Evolutionary conservation across 192 early-diverging fungal genomes (phyloP), one percentile per base, ranked within the genome.

Genomic region (Rhizophlyctis rosea): DNA sequence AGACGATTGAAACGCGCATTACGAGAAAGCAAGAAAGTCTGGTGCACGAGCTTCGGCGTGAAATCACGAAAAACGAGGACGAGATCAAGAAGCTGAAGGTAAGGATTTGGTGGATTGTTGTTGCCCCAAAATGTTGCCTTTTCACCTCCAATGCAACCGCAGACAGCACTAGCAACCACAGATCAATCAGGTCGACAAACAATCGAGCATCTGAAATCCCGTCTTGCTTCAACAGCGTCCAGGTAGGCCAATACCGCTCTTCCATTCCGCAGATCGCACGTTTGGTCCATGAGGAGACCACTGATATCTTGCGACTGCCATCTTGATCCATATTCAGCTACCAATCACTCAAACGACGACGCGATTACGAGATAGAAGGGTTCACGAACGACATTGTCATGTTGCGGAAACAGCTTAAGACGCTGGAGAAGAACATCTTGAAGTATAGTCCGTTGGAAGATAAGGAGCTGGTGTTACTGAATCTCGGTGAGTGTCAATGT

Each of bases 361-460:
- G 85, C 7, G 76, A 86, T 64, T 79, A 69, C 50, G 85, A 87
- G 64, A 84, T 87, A 57, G 85, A 87, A 60, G 85, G 84, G 7
- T 87, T 87, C 65, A 85, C 85, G 0, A 84, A 80, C 64, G 85
- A 87, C 59, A 87, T 87, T 51, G 25, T 75, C 2, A 57, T 48
- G 23, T 58, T 87, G 32, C 70, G 85, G 23, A 74, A 77, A 39
- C 77, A 85, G 59, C 60, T 86, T 29, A 76, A 71, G 52, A 49
- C 39, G 3, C 71, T 86, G 29, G 84, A 86, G 64, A 77, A 75
- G 49, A 69, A 60, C 5, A 81, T 86, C 31, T 65, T 86, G 25
- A 80, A 77, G 58, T 85, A 81, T 52, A 80, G 69, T 4, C 75
- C 84, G 16, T 54, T 83, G 25, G 81, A 86, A 56, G 82, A 86